Base-by-base conservation (phyloP, 768 basidiomycete species). In the Xerocomus brunneocitrinus region DNA sequence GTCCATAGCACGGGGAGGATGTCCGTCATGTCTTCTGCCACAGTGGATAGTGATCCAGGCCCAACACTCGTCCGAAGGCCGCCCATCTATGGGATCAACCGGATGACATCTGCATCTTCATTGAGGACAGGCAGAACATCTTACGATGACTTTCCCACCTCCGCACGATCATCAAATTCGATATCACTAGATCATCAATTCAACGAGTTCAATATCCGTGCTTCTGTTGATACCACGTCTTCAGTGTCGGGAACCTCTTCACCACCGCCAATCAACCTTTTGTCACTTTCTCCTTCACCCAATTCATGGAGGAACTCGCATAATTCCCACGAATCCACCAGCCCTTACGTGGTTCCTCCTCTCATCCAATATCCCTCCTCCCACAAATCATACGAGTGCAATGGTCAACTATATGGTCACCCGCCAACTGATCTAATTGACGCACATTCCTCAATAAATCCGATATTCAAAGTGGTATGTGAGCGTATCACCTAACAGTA, bases 381-480 rank as follows among this genome's bases (percentile, higher is more conserved):
- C 19, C 67, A 62, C 42, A 74, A 67, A 53, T 69, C 81, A 22
- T 79, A 75, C 62, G 84, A 86, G 52, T 69, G 77, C 61, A 74
- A 78, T 62, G 76, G 77, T 34, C 76, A 77, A 54, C 61, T 74
- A 38, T 73, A 74, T 58, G 79, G 79, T 44, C 79, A 81, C 62
- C 82, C 85, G 16, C 79, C 85, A 47, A 83, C 81, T 59, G 79
- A 85, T 34, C 77, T 77, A 44, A 71, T 78, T 49, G 80, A 79
- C 14, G 77, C 87, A 35, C 85, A 84, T 65, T 80, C 84, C 43
- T 79, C 77, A 32, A 88, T 91, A 64, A 90, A 92, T 69, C 88
- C 90, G 28, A 91, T 91, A 67, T 92, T 92, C 77, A 86, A 89
- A 81, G 89, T 92, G 76, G 90, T 91, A 73, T 76, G 90, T 82